phyloP scores from a whole-genome alignment of 441 rosid species.

The Euphorbia schlechtendalii region DNA sequence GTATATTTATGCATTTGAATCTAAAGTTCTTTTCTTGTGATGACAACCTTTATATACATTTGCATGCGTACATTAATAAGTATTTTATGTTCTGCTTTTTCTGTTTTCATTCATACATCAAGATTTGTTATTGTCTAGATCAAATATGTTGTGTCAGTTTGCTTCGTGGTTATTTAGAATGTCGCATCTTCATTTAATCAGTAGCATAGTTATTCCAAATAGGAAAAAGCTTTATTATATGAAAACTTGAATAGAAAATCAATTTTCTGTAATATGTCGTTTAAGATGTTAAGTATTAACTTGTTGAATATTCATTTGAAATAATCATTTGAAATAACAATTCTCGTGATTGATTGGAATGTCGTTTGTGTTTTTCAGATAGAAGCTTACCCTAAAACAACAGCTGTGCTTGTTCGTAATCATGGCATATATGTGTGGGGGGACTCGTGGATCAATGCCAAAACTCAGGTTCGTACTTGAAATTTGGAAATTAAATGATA shows the following conservation, averaged over 20 bases:
- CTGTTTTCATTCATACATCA: background rate
- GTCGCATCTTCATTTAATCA: background rate
- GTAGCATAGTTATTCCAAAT: background rate
- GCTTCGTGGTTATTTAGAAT: background rate
- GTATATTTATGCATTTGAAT: background rate
- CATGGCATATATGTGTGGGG: too few relatives aligned
- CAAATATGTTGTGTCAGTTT: background rate
- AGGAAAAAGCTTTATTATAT: background rate
- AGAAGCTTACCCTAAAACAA: too few relatives aligned
- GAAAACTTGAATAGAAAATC: background rate
- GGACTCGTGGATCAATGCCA: constrained; percentile 72
- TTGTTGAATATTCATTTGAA: constrained; percentile 6
- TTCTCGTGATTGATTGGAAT: background rate
- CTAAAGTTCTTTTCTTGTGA: background rate
- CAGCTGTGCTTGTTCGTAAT: too few relatives aligned
- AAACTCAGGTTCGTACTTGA: constrained; percentile 96
- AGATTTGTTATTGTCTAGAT: background rate
- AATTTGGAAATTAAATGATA: constrained; percentile 1
- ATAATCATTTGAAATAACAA: too few relatives aligned
- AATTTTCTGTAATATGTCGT: background rate
- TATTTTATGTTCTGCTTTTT: background rate
- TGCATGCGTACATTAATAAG: background rate
- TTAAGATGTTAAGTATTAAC: constrained; percentile 1
- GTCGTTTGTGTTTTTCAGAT: too few relatives aligned
- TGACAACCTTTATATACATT: too few relatives aligned